Percentiles rank a stretch among this genome's conserved stretches.
These are phyloP conservation scores for Phaeosphaeria sp. DNA, from an alignment of 2,329 filamentous ascomycete genomes.

Conservation along the genomic window DNA sequence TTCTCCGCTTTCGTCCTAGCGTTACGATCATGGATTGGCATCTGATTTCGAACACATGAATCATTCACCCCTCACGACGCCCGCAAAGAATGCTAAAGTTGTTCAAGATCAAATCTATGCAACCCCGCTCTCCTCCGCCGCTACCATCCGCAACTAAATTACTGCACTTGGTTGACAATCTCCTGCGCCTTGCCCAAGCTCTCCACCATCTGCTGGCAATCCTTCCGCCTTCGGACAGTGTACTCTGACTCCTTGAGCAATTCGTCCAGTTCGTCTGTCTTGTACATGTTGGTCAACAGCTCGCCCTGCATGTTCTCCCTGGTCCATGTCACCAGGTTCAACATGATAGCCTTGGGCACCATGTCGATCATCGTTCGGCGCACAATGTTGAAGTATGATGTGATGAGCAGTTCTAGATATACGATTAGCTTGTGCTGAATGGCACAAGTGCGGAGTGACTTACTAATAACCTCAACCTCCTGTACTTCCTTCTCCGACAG, in stretches of 20 bases:
- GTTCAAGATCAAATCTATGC: constrained; percentile 12
- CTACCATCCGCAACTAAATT: constrained; percentile 5
- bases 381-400: constrained; percentile 97
- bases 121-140: background rate
- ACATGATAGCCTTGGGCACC: constrained; percentile 99
- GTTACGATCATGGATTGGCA: constrained; percentile 2
- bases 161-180: constrained; percentile 81
- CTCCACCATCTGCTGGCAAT: constrained; percentile 99
- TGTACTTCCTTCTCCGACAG: constrained; percentile 93
- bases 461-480: constrained; percentile 98
- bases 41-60: background rate
- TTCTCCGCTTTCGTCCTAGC: constrained; percentile 8
- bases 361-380: constrained; percentile 99
- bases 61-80: constrained; percentile 18
- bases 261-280: constrained; percentile 86
- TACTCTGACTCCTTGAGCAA: constrained; percentile 98
- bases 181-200: constrained; percentile 87
- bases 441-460: constrained; percentile 47
- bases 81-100: constrained; percentile 20
- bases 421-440: constrained; percentile 20
- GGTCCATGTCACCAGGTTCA: constrained; percentile 92
- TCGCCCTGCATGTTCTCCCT: constrained; percentile 99
- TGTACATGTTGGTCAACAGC: constrained; percentile 97
- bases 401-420: constrained; percentile 82
- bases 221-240: constrained; percentile 91